Evolutionary conservation across 352 stramenopile genomes (phyloP).

Genomic region (Globisporangium polare): DNA sequence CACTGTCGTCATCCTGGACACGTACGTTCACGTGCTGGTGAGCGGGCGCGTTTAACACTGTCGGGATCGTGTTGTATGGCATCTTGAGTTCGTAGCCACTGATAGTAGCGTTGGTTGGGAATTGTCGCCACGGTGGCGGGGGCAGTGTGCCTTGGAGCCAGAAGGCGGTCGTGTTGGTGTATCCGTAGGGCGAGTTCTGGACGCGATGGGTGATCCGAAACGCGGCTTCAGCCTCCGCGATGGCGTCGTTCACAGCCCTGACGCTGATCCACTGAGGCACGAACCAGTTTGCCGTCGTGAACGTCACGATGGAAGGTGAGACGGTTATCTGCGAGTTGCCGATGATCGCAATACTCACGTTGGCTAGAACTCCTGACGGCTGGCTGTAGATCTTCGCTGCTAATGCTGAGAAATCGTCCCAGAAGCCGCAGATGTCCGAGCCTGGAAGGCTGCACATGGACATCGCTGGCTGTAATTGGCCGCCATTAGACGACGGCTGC

Average conservation of each 20-base stretch:
- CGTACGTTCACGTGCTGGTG: conserved; percentile 46
- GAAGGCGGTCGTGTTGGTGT: conserved; percentile 48
- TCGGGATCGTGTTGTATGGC: conserved; percentile 65
- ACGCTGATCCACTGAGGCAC: conserved; percentile 50
- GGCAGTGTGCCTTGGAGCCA: conserved; percentile 43
- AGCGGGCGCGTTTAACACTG: conserved; percentile 39
- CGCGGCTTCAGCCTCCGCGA: conserved; percentile 34
- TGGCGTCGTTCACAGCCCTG: conserved; percentile 35
- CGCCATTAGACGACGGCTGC: conserved; percentile 24
- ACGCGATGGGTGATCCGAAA: conserved; percentile 52
- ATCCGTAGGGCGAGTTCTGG: conserved; percentile 41
- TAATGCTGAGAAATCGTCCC: conserved; percentile 30
- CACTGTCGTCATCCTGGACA: conserved; percentile 45
- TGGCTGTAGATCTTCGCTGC: conserved; percentile 29
- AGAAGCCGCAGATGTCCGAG: conserved; percentile 49
- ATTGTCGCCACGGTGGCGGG: conserved; percentile 14
- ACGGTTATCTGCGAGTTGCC: conserved; percentile 44
- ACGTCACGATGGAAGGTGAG: conserved; percentile 55
- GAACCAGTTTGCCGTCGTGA: conserved; percentile 61
- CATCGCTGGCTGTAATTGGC: conserved; percentile 9
- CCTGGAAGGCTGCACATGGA: conserved; percentile 27
- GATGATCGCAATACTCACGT: conserved; percentile 60
- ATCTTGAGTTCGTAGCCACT: conserved; percentile 16
- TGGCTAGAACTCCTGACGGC: conserved; percentile 12
- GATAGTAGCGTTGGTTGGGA: conserved; percentile 23